Conservation (phyloP, 108 stramenopile genomes). For the Asterionellopsis glacialis region DNA sequence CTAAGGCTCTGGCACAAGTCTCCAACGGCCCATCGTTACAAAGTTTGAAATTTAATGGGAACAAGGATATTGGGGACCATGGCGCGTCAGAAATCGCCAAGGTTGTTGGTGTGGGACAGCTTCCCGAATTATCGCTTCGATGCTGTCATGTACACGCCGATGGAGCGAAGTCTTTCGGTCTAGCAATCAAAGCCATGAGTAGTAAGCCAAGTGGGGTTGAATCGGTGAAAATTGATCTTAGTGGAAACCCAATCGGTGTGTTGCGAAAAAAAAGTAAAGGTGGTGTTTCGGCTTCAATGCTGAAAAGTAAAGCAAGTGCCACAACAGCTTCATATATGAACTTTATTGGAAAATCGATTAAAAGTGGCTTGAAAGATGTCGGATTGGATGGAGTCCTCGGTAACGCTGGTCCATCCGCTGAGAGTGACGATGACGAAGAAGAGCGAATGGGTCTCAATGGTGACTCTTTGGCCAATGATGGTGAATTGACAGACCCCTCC, state of each 20-base stretch:
- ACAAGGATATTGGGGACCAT: conserved; percentile 43
- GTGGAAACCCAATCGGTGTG: conserved; percentile 76
- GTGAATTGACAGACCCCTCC: conserved; percentile 22
- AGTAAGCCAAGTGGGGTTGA: neutral
- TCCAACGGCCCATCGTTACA: conserved; percentile 1
- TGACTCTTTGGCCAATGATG: conserved; percentile 12
- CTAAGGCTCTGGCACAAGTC: conserved; percentile 32
- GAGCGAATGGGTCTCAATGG: conserved; percentile 32
- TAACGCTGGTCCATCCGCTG: conserved; percentile 9
- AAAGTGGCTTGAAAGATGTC: conserved; percentile 55
- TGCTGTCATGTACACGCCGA: conserved; percentile 69
- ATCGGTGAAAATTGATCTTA: conserved; percentile 43
- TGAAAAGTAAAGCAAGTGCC: conserved; percentile 70
- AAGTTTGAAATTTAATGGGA: conserved; percentile 63
- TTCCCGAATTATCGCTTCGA: conserved; percentile 44
- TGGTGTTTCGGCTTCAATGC: conserved; percentile 42
- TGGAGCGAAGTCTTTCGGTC: conserved; percentile 53
- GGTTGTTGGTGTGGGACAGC: conserved; percentile 36
- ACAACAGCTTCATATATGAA: conserved; percentile 64
- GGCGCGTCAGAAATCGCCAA: conserved; percentile 57
- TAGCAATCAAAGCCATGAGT: conserved; percentile 11
- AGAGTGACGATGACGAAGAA: conserved; percentile 73
- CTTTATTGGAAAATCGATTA: conserved; percentile 48
- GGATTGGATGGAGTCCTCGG: conserved; percentile 28
- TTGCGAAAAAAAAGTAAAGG: conserved; percentile 42